Evolutionary conservation across 2,329 filamentous ascomycete species (phyloP).

Genomic region (Diaporthe humulicola): DNA sequence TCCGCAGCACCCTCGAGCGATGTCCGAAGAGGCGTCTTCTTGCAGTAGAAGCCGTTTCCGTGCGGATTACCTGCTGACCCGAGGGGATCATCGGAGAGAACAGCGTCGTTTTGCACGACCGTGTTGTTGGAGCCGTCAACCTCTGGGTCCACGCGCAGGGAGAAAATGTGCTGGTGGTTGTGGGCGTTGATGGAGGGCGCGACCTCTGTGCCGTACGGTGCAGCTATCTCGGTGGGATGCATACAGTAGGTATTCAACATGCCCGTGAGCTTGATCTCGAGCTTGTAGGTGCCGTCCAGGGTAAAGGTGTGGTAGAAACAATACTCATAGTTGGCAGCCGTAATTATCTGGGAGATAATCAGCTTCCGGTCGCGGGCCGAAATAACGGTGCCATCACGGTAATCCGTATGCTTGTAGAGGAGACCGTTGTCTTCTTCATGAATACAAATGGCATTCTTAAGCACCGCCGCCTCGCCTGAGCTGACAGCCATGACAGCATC

Average conservation of each 20-base stretch:
- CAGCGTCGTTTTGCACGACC: constrained; percentile 85
- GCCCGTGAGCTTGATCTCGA: constrained; percentile 91
- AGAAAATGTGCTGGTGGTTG: constrained; percentile 97
- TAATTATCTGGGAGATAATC: constrained; percentile 92
- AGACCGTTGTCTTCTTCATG: constrained; percentile 95
- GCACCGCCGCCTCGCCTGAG: constrained; percentile 79
- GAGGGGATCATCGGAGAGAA: constrained; percentile 77
- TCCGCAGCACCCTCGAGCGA: constrained; percentile 78
- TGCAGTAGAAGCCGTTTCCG: constrained; percentile 90
- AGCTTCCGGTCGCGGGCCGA: constrained; percentile 90
- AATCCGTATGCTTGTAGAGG: constrained; percentile 96
- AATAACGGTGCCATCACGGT: constrained; percentile 88
- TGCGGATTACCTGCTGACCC: constrained; percentile 87
- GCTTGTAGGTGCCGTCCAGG: constrained; percentile 91
- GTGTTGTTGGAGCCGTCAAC: constrained; percentile 89
- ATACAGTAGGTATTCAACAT: constrained; percentile 94
- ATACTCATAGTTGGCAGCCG: constrained; percentile 96
- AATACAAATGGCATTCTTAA: constrained; percentile 96
- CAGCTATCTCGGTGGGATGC: constrained; percentile 82
- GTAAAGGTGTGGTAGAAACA: constrained; percentile 86
- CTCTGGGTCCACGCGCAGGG: constrained; percentile 87
- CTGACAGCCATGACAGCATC: constrained; percentile 87
- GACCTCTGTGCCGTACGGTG: constrained; percentile 92
- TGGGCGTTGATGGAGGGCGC: constrained; percentile 92
- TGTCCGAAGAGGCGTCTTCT: constrained; percentile 83